Percentiles rank a stretch among this genome's conserved stretches.
phyloP scores from a whole-genome alignment of 73 alveolate genomes.

The Paramecium octaurelia region DNA sequence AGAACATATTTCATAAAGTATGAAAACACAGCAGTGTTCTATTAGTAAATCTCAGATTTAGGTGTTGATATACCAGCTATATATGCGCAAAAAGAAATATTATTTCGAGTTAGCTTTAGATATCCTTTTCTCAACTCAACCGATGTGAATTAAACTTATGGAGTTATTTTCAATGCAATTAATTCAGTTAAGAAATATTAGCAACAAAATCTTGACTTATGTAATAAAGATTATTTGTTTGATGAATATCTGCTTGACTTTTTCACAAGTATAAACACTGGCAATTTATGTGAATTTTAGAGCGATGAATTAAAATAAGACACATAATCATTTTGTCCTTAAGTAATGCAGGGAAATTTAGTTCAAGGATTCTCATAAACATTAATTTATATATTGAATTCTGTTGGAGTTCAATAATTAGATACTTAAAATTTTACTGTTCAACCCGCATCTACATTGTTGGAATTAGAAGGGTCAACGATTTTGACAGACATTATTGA shows the following conservation, averaged over 20 bases:
- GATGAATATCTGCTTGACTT: background rate
- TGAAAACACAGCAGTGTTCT: background rate
- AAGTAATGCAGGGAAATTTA: background rate
- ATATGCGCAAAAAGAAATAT: conserved; percentile 3
- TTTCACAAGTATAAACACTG: background rate
- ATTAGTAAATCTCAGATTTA: conserved; percentile 1
- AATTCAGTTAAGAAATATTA: background rate
- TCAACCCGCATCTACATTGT: background rate
- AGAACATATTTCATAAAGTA: background rate
- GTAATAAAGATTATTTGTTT: background rate
- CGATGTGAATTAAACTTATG: background rate
- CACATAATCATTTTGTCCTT: background rate
- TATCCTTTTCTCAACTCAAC: background rate
- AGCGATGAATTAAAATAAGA: background rate
- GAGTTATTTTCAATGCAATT: background rate
- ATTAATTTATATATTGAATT: background rate
- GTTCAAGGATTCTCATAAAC: background rate
- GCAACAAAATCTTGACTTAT: background rate
- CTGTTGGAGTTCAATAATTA: background rate
- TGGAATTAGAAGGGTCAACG: conserved; percentile 28
- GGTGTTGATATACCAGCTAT: background rate
- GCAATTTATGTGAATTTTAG: background rate
- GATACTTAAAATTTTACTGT: background rate
- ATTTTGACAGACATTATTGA: background rate
- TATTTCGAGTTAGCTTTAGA: background rate